Conservation (phyloP, 139 green algal species). For the Desmodesmus armatus region DNA sequence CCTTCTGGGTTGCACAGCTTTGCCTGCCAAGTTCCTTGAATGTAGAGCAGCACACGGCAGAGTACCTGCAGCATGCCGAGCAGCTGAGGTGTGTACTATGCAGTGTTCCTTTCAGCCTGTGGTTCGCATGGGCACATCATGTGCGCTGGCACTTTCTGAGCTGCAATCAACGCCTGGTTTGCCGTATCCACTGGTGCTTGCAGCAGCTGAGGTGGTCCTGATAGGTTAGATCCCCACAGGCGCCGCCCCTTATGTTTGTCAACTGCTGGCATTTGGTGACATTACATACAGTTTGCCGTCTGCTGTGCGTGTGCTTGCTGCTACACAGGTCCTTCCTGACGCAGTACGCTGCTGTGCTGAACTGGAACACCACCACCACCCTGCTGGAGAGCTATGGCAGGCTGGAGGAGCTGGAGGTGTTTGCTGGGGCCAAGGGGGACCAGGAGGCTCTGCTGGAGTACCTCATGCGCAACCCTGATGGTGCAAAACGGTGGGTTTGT, state of each 20-base stretch:
- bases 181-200: too few species aligned
- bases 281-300: too few species aligned
- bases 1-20: too few species aligned
- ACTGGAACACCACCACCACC: constrained; percentile 80
- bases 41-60: constrained; percentile 20
- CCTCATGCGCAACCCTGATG: constrained; percentile 69
- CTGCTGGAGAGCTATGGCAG: constrained; percentile 91
- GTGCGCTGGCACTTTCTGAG: too few species aligned
- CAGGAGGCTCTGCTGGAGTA: constrained; percentile 88
- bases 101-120: too few species aligned
- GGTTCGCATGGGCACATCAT: too few species aligned
- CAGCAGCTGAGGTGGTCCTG: too few species aligned
- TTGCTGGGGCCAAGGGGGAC: constrained; percentile 80
- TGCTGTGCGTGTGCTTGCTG: background rate
- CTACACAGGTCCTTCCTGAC: constrained; percentile 65
- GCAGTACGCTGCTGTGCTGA: constrained; percentile 67
- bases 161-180: too few species aligned
- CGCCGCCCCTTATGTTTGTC: background rate
- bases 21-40: too few species aligned
- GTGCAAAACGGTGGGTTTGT: constrained; percentile 15
- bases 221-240: too few species aligned
- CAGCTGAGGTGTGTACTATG: too few species aligned
- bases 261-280: too few species aligned
- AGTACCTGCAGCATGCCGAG: constrained; percentile 16
- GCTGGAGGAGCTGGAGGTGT: constrained; percentile 89